These are phyloP conservation scores for Nicotiana sylvestris DNA, from an alignment of 257 asterid species.

Conservation along the genomic window DNA sequence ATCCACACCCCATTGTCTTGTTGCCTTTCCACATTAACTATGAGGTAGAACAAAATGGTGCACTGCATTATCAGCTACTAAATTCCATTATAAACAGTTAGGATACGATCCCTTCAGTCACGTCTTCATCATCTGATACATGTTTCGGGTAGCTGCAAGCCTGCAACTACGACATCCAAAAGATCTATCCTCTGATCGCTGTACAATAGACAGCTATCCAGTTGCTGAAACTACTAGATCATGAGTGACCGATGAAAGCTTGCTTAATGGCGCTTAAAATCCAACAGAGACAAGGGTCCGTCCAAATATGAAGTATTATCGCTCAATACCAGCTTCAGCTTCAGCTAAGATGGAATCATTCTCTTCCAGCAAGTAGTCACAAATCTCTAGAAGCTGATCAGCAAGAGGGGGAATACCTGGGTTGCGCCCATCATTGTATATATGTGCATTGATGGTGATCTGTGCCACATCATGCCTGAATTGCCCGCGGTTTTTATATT, in stretches of 20 bases:
- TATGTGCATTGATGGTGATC: constrained; percentile 77
- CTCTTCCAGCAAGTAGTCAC: constrained; percentile 67
- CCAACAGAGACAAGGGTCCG: neutral
- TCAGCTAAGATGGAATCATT: constrained; percentile 48
- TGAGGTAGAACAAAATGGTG: neutral
- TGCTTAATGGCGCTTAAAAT: neutral
- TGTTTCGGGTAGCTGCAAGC: constrained; percentile 9
- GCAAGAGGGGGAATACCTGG: constrained; percentile 99
- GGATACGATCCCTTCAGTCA: neutral
- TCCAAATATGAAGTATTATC: neutral
- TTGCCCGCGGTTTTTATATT: constrained; percentile 73
- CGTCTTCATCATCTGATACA: neutral
- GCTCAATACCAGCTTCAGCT: constrained; percentile 78
- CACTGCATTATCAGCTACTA: neutral
- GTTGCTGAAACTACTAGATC: neutral
- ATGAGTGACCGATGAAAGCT: neutral
- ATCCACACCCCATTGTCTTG: neutral
- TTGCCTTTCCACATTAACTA: neutral
- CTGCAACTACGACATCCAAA: constrained; percentile 1
- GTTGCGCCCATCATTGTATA: constrained; percentile 68
- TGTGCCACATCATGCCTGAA: constrained; percentile 84
- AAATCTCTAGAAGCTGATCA: constrained; percentile 88
- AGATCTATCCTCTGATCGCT: neutral
- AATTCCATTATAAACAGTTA: neutral
- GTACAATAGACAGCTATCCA: neutral